phyloP scores from a whole-genome alignment of 2,329 filamentous ascomycete species.

The Phialocephala subalpina region DNA sequence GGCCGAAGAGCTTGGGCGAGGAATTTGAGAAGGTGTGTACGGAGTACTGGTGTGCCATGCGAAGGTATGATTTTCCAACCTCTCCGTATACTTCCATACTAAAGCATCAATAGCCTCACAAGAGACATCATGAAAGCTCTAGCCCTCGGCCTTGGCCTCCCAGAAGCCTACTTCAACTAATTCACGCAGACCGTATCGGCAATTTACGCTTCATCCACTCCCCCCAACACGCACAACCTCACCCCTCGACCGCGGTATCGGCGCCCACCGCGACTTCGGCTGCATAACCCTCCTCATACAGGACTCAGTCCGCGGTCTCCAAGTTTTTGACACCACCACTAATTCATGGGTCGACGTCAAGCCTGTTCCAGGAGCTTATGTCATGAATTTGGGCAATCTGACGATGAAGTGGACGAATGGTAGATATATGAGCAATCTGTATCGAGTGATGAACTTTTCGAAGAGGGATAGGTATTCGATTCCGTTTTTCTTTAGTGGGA shows the following conservation, averaged over 20 bases:
- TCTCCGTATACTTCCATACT: background rate
- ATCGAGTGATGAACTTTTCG: conserved; percentile 26
- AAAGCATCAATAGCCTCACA: conserved; percentile 1
- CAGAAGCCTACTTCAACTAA: conserved; percentile 17
- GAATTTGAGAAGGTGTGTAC: conserved; percentile 18
- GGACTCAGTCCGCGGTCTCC: conserved; percentile 20
- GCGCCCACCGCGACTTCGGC: conserved; percentile 24
- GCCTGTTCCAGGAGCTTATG: conserved; percentile 17
- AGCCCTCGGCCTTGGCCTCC: conserved; percentile 53
- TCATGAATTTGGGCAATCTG: conserved; percentile 19
- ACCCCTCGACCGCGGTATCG: conserved; percentile 21
- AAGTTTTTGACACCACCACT: conserved; percentile 15
- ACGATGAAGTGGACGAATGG: conserved; percentile 23
- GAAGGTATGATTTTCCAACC: background rate
- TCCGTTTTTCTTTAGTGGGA: conserved; percentile 18
- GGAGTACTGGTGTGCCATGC: conserved; percentile 18
- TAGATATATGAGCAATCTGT: conserved; percentile 19
- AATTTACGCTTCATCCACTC: conserved; percentile 16
- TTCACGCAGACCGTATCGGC: conserved; percentile 9
- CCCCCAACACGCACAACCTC: conserved; percentile 17
- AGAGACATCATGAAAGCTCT: conserved; percentile 65
- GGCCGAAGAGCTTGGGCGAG: conserved; percentile 13
- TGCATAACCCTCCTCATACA: conserved; percentile 25
- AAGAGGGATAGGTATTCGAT: conserved; percentile 19
- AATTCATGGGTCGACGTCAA: conserved; percentile 18